Conservation (phyloP, 2,329 filamentous ascomycete genomes). For the Colletotrichum sp. region DNA sequence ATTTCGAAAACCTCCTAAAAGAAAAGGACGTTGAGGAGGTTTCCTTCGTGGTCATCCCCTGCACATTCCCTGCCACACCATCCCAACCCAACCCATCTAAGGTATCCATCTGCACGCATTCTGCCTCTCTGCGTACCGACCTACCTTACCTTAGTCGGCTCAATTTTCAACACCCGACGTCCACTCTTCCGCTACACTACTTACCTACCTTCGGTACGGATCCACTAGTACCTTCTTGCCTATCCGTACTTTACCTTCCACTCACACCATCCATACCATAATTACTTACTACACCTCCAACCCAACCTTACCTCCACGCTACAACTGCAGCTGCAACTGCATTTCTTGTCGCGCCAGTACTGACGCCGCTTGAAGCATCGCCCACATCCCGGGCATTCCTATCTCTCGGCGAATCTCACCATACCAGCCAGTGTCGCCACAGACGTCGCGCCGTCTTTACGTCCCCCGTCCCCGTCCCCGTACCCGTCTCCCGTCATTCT, state of each 20-base stretch:
- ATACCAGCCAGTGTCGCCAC: background rate
- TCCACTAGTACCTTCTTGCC: background rate
- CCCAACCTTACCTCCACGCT: background rate
- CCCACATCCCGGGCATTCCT: background rate
- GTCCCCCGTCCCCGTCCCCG: background rate
- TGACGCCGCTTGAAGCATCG: background rate
- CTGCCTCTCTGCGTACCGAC: background rate
- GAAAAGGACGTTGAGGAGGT: background rate
- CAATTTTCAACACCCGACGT: background rate
- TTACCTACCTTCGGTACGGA: background rate
- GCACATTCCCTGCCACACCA: background rate
- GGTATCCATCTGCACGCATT: background rate
- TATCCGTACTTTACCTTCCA: background rate
- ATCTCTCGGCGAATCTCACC: background rate
- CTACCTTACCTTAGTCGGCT: background rate
- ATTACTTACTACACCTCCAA: background rate
- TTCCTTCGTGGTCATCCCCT: background rate
- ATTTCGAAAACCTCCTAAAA: background rate
- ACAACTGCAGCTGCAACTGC: background rate
- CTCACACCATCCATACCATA: background rate
- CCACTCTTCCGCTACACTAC: background rate
- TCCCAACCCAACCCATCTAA: background rate
- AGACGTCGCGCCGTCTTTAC: background rate
- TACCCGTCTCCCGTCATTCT: background rate
- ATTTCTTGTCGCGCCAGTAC: background rate